These are phyloP conservation scores for Suaeda aralocaspica DNA, from an alignment of 148 eudicot species.

Conservation along the genomic window DNA sequence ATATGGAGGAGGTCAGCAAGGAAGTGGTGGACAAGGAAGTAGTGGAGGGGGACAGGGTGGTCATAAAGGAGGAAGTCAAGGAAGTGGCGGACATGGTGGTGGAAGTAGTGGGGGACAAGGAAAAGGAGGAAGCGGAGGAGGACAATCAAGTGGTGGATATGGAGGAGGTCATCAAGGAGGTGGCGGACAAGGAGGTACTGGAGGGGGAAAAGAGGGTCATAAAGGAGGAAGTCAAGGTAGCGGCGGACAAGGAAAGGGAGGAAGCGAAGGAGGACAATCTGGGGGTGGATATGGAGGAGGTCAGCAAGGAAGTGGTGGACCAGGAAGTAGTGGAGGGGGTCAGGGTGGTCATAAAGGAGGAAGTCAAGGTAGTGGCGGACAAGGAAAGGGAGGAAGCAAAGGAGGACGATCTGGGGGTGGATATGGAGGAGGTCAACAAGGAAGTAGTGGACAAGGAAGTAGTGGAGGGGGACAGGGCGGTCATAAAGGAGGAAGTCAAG, in stretches of 20 bases:
- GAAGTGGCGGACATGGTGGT: no score
- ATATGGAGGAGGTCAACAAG: background rate
- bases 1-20: no score
- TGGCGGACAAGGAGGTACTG: slow-evolving; percentile 6
- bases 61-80: background rate
- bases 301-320: slow-evolving; percentile 1
- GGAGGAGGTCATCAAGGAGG: slow-evolving; percentile 10
- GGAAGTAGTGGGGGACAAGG: no score
- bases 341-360: background rate
- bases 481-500: no score
- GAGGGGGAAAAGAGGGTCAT: no score
- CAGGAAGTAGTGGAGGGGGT: slow-evolving; percentile 16
- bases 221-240: no score
- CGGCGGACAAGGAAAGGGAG: no score
- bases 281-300: slow-evolving; percentile 19
- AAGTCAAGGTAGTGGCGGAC: background rate
- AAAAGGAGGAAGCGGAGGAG: no score
- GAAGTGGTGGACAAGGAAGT: slow-evolving; percentile 16
- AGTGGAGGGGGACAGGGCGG: no score
- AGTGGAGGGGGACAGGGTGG: no score
- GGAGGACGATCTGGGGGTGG: slow-evolving; percentile 12
- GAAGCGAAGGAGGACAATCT: slow-evolving; percentile 2
- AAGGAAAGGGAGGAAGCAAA: background rate
- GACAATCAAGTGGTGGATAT: background rate
- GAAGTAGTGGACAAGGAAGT: no score